Percentiles rank a stretch among this genome's conserved stretches.
These are phyloP conservation scores for Ulmus americana DNA, from an alignment of 331 rosid genomes.

Conservation along the genomic window DNA sequence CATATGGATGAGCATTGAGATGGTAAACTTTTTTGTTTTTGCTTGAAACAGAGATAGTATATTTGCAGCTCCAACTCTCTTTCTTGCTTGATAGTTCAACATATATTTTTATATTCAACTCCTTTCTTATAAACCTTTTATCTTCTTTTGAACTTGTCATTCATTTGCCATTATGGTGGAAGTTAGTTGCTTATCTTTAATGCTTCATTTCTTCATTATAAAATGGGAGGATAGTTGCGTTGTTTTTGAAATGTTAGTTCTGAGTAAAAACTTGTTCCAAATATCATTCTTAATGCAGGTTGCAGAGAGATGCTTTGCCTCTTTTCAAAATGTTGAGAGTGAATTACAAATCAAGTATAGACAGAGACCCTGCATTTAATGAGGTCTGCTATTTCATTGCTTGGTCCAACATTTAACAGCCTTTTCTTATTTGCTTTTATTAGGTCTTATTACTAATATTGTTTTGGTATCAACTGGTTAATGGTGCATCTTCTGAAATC, in stretches of 20 bases:
- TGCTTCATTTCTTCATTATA: neutral
- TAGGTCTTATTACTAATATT: neutral
- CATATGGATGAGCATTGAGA: neutral
- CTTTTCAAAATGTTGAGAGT: slow-evolving; percentile 70
- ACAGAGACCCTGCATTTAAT: slow-evolving; percentile 71
- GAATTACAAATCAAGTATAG: slow-evolving; percentile 57
- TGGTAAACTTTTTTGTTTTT: neutral
- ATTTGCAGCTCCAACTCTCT: neutral
- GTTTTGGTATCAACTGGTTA: neutral
- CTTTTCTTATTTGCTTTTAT: neutral
- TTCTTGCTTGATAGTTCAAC: neutral
- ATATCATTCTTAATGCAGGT: slow-evolving; percentile 40
- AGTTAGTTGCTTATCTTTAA: slow-evolving; percentile 1
- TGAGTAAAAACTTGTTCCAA: neutral
- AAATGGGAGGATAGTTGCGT: neutral
- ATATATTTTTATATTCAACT: neutral
- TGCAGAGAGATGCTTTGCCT: slow-evolving; percentile 85
- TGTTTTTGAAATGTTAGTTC: neutral
- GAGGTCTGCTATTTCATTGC: slow-evolving; percentile 49
- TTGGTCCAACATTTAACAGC: neutral
- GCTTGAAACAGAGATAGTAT: neutral
- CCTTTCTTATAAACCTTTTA: neutral
- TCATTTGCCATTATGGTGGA: neutral
- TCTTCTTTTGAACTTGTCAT: neutral
- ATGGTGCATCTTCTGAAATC: neutral